Conservation (phyloP, 805 yeast genomes). For the Hanseniaspora vineae region DNA sequence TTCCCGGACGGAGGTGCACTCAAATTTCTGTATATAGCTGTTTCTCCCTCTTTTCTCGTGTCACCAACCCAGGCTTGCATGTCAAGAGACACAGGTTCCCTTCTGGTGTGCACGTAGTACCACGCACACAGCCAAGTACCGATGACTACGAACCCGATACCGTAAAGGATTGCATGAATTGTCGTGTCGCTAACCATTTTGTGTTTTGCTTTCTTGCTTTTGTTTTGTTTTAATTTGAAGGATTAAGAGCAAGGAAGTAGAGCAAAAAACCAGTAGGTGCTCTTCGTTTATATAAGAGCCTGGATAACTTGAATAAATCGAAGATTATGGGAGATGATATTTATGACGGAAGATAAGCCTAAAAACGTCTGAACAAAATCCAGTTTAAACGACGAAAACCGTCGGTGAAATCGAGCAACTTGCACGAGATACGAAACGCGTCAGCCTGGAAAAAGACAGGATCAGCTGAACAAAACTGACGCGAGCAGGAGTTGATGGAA, state of each 20-base stretch:
- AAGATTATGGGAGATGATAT: too few relatives aligned
- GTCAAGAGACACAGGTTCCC: background rate
- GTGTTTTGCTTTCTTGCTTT: background rate
- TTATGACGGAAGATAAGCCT: too few relatives aligned
- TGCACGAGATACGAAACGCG: too few relatives aligned
- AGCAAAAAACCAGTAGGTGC: background rate
- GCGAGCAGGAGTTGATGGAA: too few relatives aligned
- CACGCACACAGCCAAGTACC: background rate
- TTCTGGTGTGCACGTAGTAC: background rate
- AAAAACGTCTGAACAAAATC: too few relatives aligned
- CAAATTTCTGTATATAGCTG: background rate
- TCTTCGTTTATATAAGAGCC: background rate
- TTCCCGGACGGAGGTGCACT: background rate
- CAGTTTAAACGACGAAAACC: too few relatives aligned
- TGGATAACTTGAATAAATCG: too few relatives aligned
- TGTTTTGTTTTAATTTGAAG: background rate
- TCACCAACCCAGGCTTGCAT: slow-evolving; percentile 1
- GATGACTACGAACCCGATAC: background rate
- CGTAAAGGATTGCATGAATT: background rate
- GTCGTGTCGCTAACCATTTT: background rate
- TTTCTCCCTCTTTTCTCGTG: slow-evolving; percentile 1
- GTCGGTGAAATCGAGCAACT: too few relatives aligned
- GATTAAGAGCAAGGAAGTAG: background rate
- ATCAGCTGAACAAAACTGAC: too few relatives aligned
- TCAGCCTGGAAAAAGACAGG: too few relatives aligned